Evolutionary conservation across 345 rosid species (phyloP).

Genomic region (Erysimum cheiranthoides): DNA sequence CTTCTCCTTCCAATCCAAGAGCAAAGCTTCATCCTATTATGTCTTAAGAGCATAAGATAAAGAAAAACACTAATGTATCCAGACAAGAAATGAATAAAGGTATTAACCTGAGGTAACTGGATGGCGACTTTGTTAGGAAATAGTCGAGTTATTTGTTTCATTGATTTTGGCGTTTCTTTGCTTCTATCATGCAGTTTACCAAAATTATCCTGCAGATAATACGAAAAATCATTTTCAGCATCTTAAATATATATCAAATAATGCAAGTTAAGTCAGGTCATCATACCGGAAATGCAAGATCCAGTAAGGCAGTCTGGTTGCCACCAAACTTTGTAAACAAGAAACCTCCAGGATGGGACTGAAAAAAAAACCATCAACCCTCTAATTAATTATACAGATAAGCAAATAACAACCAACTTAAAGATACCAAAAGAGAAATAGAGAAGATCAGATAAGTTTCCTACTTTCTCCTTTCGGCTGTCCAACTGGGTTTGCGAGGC

Average conservation of each 20-base stretch:
- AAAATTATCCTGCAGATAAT: constrained; percentile 76
- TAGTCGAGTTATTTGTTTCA: constrained; percentile 89
- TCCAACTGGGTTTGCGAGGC: constrained; percentile 94
- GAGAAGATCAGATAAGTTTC: constrained; percentile 5
- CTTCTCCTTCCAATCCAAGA: constrained; percentile 94
- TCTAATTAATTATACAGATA: constrained; percentile 21
- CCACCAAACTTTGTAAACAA: constrained; percentile 92
- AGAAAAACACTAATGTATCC: background rate
- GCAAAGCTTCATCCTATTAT: constrained; percentile 84
- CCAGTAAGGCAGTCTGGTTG: constrained; percentile 90
- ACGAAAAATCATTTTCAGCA: constrained; percentile 9
- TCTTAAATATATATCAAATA: no score
- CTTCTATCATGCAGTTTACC: constrained; percentile 85
- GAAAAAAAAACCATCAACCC: constrained; percentile 40
- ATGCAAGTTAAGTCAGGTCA: constrained; percentile 9
- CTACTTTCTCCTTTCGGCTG: constrained; percentile 93
- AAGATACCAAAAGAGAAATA: constrained; percentile 20
- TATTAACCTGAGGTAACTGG: constrained; percentile 91
- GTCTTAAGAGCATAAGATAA: constrained; percentile 39
- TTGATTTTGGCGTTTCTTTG: constrained; percentile 84
- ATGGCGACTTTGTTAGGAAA: constrained; percentile 96
- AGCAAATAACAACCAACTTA: constrained; percentile 10
- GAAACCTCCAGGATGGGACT: constrained; percentile 96
- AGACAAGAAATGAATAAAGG: constrained; percentile 15
- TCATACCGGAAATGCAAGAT: constrained; percentile 91